Percentiles rank a stretch among this genome's conserved stretches.
phyloP scores from a whole-genome alignment of 495 filamentous ascomycete genomes.

The Talaromyces liani region DNA sequence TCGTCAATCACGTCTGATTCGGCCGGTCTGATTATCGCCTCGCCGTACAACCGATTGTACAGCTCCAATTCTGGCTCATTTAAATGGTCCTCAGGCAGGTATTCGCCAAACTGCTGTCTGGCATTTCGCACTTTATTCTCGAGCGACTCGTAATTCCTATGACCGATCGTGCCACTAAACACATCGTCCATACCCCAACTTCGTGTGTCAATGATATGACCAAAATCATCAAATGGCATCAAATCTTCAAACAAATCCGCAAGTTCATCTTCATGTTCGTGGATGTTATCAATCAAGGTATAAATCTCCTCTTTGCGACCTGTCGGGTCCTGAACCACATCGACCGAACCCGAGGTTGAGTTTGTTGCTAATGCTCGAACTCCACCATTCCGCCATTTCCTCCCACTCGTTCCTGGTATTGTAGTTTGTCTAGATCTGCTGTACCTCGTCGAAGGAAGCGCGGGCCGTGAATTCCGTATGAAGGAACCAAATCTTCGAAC shows the following conservation, averaged over 20 bases:
- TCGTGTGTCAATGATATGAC: conserved; percentile 15
- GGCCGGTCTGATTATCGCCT: conserved; percentile 44
- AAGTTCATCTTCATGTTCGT: conserved; percentile 27
- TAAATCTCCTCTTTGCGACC: conserved; percentile 25
- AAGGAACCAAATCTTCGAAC: conserved; percentile 8
- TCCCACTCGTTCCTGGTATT: neutral
- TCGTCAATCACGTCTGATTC: conserved; percentile 30
- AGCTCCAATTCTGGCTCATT: conserved; percentile 60
- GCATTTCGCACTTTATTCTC: conserved; percentile 63
- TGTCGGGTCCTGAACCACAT: neutral
- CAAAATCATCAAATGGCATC: conserved; percentile 21
- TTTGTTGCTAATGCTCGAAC: neutral
- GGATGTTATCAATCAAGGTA: conserved; percentile 31
- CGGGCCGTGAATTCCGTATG: neutral
- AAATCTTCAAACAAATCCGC: conserved; percentile 29
- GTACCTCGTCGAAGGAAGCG: neutral
- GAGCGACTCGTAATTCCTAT: conserved; percentile 32
- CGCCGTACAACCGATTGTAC: conserved; percentile 77
- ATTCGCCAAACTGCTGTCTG: conserved; percentile 67
- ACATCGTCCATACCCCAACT: conserved; percentile 17
- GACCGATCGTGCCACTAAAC: conserved; percentile 17
- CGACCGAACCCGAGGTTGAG: neutral
- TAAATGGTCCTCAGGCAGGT: conserved; percentile 66
- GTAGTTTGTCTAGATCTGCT: neutral
- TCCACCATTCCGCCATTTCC: neutral